Base-by-base conservation (phyloP, 1,284 basidiomycete species). In the Naganishia sp. region DNA sequence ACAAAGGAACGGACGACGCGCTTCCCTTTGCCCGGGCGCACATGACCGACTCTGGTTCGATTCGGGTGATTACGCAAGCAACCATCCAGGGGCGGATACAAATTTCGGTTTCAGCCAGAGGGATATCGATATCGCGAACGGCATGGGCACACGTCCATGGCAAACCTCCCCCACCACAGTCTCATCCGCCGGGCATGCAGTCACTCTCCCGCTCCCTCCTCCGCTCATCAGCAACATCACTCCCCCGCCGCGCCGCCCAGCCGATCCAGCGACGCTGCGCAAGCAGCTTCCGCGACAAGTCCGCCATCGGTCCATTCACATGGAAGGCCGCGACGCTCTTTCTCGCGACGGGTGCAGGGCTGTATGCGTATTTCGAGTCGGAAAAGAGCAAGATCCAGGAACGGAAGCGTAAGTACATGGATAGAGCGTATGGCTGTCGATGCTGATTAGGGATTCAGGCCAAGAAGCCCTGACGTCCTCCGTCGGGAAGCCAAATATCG, bases 331-430 rank as follows among this genome's bases (percentile, higher is more conserved):
- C 90, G 0, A 86, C 84, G 0, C 75, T 98, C 21, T 97, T 99
- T 77, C 78, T 95, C 45, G 81, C 85, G 0, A 90, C 92, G 0
- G 94, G 94, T 6, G 80, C 84, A 5, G 93, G 88, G 0, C 82
- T 99, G 36, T 92, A 88, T 75, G 87, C 85, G 72, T 98, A 98
- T 82, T 98, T 99, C 80, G 85, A 87, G 59, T 82, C 86, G 64
- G 94, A 97, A 79, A 98, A 98, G 81, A 82, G 83, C 33, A 86
- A 88, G 72, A 77, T 94, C n/a, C 81, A 85, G 52, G 88, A 91
- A 77, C 82, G 87, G 73, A 86, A 86, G 77, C 84, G 89, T 89
- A 68, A 64, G 82, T 81, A 70, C 46, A 5, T 9, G 36, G 2
- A 39, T 13, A 13, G 4, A 39, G 0, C 28, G 28, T 28, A 5